Conservation (phyloP, 2,329 filamentous ascomycete genomes). For the Dactylellina parvicollis region DNA sequence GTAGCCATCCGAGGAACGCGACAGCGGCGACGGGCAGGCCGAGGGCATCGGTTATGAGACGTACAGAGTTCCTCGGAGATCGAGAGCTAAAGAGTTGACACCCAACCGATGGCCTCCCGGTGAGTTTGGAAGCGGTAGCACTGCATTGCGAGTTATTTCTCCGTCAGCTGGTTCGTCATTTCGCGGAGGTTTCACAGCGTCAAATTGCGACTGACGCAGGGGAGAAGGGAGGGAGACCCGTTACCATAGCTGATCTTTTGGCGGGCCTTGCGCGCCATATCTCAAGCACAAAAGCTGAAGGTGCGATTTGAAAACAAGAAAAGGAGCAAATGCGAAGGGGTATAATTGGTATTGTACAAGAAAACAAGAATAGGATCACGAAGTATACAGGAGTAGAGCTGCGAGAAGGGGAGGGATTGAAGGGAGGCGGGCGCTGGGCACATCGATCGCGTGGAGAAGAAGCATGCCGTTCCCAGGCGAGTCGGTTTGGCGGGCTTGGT, state of each 20-base stretch:
- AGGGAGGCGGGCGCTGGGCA: background rate
- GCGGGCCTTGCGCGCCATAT: constrained; percentile 74
- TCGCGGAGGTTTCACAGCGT: constrained; percentile 31
- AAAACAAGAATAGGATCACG: background rate
- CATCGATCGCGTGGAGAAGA: constrained; percentile 50
- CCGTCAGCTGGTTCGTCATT: constrained; percentile 34
- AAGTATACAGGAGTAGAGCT: constrained; percentile 29
- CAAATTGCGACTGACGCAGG: constrained; percentile 12
- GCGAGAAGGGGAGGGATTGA: constrained; percentile 21
- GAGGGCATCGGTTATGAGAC: constrained; percentile 59
- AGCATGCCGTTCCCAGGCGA: constrained; percentile 8
- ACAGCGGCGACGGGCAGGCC: background rate
- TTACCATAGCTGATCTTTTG: constrained; percentile 77
- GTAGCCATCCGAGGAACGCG: background rate
- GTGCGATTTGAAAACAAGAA: constrained; percentile 7
- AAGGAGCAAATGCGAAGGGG: constrained; percentile 23
- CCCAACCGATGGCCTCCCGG: constrained; percentile 89
- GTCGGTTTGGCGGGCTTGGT: constrained; percentile 29
- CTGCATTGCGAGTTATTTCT: constrained; percentile 61
- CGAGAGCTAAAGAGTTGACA: constrained; percentile 92
- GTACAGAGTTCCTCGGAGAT: constrained; percentile 87
- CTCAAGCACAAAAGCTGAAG: constrained; percentile 1
- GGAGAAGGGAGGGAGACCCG: constrained; percentile 34
- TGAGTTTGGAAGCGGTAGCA: constrained; percentile 77
- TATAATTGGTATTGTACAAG: constrained; percentile 41